Evolutionary conservation across 495 filamentous ascomycete genomes (phyloP), one percentile per base, ranked within the genome.

Genomic region (Recurvomyces mirabilis): DNA sequence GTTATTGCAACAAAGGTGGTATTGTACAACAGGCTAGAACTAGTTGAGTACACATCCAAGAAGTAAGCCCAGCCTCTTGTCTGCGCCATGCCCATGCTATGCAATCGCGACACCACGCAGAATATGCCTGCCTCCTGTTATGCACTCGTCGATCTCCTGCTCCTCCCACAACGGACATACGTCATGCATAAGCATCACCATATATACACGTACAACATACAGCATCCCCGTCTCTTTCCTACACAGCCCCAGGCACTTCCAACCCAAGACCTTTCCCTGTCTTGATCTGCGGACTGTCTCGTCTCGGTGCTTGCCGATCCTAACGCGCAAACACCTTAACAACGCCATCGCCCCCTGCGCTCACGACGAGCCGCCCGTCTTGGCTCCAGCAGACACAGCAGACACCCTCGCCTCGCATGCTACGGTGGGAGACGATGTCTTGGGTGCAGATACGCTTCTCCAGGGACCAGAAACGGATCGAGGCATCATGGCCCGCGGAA

Each of bases 391-490:
- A 81, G 10, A 94, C 91, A 13, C 77, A 69, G 65, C 87, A 94
- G 21, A 95, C 86, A 19, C 91, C 91, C 60, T 98, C 91, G 10
- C 87, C 91, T 40, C 88, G 75, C 87, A 96, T 93, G 42, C 84
- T 66, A 22, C 91, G 73, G 60, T 95, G 87, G 53, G 74, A 82
- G 1, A 87, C 89, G 53, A 96, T 81, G 58, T 96, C 93, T 59
- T 98, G 91, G 0, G 79, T 88, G 65, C 93, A 96, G 18, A 76
- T 78, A 23, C 91, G 75, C 60, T 89, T 98, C 61, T 98, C 91
- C 15, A 98, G 73, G n/a, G 79, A 84, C 91, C 91, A 98, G 71
- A 98, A 96, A 13, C 91, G 81, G 41, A 98, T 72, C 43, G 80
- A 84, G 38, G 89, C 87, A 56, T 98, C 91, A 61, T 98, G 91